phyloP scores from a whole-genome alignment of 78 protist genomes.

The Chrysochromulina parva region DNA sequence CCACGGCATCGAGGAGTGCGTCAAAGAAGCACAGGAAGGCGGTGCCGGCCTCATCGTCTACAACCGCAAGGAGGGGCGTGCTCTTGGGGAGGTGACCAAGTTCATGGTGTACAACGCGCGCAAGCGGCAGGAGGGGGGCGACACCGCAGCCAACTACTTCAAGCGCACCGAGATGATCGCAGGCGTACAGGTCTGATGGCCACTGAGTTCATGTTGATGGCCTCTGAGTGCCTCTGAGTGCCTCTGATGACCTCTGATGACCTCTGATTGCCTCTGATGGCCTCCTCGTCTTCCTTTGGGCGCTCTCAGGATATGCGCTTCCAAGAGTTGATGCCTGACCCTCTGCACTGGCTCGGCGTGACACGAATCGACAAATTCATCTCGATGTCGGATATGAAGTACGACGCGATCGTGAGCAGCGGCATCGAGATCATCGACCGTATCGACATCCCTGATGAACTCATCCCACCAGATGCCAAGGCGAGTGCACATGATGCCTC shows the following conservation, averaged over 20 bases:
- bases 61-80: constrained; percentile 58
- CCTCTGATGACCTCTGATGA: too few species aligned
- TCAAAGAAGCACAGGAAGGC: constrained; percentile 32
- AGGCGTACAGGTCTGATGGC: background rate
- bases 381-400: constrained; percentile 55
- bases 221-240: too few species aligned
- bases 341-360: constrained; percentile 55
- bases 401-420: constrained; percentile 23
- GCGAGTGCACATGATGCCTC: background rate
- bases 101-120: constrained; percentile 63
- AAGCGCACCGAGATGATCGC: constrained; percentile 46
- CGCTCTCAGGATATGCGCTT: constrained; percentile 36
- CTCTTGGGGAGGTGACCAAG: constrained; percentile 64
- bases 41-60: constrained; percentile 62
- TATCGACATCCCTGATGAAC: constrained; percentile 46
- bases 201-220: too few species aligned
- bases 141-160: constrained; percentile 46
- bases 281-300: too few species aligned
- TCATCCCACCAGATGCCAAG: constrained; percentile 48
- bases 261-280: too few species aligned
- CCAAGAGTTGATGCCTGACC: constrained; percentile 57
- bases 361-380: constrained; percentile 34
- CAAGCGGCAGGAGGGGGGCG: constrained; percentile 36
- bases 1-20: constrained; percentile 57
- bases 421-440: constrained; percentile 41